Base-by-base conservation (phyloP, 805 yeast species). In the Hanseniaspora thailandica region DNA sequence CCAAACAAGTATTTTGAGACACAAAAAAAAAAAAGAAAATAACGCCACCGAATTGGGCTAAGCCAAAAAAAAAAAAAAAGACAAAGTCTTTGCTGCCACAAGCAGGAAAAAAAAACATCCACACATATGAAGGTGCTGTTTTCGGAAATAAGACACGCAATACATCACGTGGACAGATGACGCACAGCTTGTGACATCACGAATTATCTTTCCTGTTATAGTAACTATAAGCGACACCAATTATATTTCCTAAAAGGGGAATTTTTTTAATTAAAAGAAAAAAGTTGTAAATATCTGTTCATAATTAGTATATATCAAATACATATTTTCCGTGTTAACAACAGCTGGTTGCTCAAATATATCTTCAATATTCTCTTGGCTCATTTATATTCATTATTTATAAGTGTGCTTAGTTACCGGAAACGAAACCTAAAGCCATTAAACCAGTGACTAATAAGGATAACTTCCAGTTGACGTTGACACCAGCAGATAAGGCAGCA, bases 401-500 rank as follows among this genome's bases (percentile, higher is more conserved):
- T 22, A 4, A 26, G 28, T 5, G 13, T 13, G 31, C 22, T 43
- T 50, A 50, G 45, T 43, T 50, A 34, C 55, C 55, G 30, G 55
- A 34, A 30, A 47, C 51, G 9, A 47, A 41, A 53, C 55, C 55
- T 26, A 53, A 34, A 12, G 55, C 46, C 45, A 53, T 41, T 25
- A 53, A 46, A 13, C 46, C 40, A 35, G 52, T 43, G 31, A 53
- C 31, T 17, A 53, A 53, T 25, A 47, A 47, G 22, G 51, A 47
- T 8, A 41, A 46, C 33, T 53, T 53, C 55, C 55, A 53, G 55
- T 47, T 53, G 17, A 53, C 52, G 15, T 28, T 46, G 26, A 17
- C 48, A 34, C 38, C 41, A 19, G 39, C 28, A n/a, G 51, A 35
- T 9, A 41, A 13, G 30, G 48, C 46, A 5, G 33, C 28, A 43